Conservation (phyloP, 371 early-diverging fungal species). For the Nosema bombycis region DNA sequence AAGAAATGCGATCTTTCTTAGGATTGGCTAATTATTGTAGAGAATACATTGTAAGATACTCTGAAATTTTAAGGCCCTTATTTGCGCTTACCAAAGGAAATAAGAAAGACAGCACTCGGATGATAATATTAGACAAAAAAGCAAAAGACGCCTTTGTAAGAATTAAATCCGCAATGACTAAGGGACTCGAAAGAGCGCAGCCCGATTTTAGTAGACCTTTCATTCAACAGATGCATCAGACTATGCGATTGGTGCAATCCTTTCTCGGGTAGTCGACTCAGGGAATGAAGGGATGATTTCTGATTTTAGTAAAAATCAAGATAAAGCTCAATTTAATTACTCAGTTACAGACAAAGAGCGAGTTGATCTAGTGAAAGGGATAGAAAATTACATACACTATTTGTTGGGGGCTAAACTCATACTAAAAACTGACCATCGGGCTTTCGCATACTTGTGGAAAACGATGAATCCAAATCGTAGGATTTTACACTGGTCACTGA, state of each 20-base stretch:
- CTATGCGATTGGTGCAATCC: conserved; percentile 15
- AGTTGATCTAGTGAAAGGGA: background rate
- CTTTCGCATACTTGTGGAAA: background rate
- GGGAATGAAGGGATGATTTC: conserved; percentile 12
- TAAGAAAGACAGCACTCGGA: background rate
- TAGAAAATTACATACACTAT: conserved; percentile 24
- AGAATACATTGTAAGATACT: conserved; percentile 23
- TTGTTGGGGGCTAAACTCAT: conserved; percentile 12
- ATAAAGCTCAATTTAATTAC: conserved; percentile 36
- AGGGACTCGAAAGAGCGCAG: background rate
- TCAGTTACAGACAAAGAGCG: conserved; percentile 14
- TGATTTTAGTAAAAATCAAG: conserved; percentile 9
- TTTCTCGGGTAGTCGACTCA: conserved; percentile 8
- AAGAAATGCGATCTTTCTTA: conserved; percentile 27
- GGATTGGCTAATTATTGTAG: conserved; percentile 34
- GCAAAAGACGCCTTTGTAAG: background rate
- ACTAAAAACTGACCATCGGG: conserved; percentile 25
- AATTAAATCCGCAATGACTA: background rate
- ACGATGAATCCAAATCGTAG: background rate
- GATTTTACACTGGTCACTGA: background rate
- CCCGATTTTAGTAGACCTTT: conserved; percentile 23
- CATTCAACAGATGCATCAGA: conserved; percentile 48
- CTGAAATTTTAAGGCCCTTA: background rate
- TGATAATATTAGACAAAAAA: background rate
- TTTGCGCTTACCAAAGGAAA: background rate